Conservation (phyloP, 2,329 filamentous ascomycete species). For the Ophiostoma ips region DNA sequence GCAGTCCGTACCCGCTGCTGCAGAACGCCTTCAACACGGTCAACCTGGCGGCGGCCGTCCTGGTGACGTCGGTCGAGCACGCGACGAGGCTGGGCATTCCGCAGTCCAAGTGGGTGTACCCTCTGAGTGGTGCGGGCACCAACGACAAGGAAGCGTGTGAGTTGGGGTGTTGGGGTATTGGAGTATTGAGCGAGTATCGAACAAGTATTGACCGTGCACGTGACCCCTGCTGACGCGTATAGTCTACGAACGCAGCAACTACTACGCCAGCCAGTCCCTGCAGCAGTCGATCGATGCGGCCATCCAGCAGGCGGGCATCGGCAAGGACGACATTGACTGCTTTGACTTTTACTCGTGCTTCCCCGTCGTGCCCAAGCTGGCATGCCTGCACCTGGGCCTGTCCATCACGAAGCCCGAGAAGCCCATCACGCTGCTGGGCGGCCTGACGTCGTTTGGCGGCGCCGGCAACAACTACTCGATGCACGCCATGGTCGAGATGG, state of each 20-base stretch:
- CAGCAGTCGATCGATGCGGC: constrained; percentile 6
- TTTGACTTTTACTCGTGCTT: constrained; percentile 11
- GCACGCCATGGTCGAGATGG: constrained; percentile 9
- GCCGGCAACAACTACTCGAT: constrained; percentile 12
- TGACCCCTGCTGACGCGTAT: background rate
- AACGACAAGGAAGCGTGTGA: constrained; percentile 7
- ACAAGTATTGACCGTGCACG: too few species aligned
- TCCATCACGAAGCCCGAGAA: background rate
- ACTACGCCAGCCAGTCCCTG: constrained; percentile 6
- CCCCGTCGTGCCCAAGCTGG: constrained; percentile 10
- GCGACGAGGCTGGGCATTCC: constrained; percentile 6
- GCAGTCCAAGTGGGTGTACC: constrained; percentile 4
- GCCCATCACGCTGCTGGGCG: constrained; percentile 7
- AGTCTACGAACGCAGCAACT: constrained; percentile 8
- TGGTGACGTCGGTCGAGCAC: constrained; percentile 8
- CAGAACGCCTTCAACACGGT: constrained; percentile 11
- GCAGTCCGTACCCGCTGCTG: constrained; percentile 10
- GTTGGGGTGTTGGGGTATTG: too few species aligned
- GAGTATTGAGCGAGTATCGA: too few species aligned
- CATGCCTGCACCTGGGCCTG: constrained; percentile 7
- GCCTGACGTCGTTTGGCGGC: constrained; percentile 11
- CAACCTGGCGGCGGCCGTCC: constrained; percentile 8
- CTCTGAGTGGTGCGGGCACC: constrained; percentile 8
- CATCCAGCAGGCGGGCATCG: constrained; percentile 3
- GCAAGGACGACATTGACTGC: constrained; percentile 1